Evolutionary conservation across 768 basidiomycete species (phyloP).

Genomic region (Suillus subaureus): DNA sequence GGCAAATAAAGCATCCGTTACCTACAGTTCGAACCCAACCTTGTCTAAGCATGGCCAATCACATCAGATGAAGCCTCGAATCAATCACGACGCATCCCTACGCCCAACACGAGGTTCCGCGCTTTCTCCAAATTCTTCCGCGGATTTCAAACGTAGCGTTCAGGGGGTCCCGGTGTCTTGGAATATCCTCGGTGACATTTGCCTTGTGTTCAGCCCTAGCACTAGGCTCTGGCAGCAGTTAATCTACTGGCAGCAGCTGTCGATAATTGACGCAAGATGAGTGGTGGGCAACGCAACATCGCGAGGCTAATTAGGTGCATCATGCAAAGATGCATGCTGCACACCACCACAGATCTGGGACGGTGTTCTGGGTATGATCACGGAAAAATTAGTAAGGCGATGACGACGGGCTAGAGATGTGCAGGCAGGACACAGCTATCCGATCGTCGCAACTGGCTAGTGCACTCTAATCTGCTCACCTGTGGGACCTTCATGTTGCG

Average conservation of each 20-base stretch:
- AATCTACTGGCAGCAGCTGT: background rate
- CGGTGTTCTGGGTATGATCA: slow-evolving; percentile 2
- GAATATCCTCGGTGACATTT: slow-evolving; percentile 5
- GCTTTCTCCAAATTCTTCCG: slow-evolving; percentile 9
- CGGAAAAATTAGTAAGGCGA: background rate
- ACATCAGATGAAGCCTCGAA: slow-evolving; percentile 8
- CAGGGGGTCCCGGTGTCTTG: slow-evolving; percentile 9
- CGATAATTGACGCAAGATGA: slow-evolving; percentile 2
- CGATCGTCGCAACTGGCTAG: slow-evolving; percentile 1
- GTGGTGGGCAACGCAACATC: background rate
- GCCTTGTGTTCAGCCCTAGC: slow-evolving; percentile 2
- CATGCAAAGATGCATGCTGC: slow-evolving; percentile 7
- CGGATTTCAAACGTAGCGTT: slow-evolving; percentile 6
- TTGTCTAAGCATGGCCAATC: slow-evolving; percentile 6
- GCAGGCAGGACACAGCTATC: slow-evolving; percentile 5
- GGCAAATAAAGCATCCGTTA: slow-evolving; percentile 2
- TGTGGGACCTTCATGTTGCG: background rate
- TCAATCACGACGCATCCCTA: slow-evolving; percentile 10
- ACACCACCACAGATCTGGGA: background rate
- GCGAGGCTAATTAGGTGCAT: slow-evolving; percentile 1
- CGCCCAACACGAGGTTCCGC: slow-evolving; percentile 10
- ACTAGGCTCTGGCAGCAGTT: slow-evolving; percentile 5
- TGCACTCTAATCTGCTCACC: slow-evolving; percentile 3
- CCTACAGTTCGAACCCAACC: slow-evolving; percentile 5
- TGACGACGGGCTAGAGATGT: slow-evolving; percentile 4